These are phyloP conservation scores for Clarireedia hainanense DNA, from an alignment of 2,329 filamentous ascomycete genomes.

Conservation along the genomic window DNA sequence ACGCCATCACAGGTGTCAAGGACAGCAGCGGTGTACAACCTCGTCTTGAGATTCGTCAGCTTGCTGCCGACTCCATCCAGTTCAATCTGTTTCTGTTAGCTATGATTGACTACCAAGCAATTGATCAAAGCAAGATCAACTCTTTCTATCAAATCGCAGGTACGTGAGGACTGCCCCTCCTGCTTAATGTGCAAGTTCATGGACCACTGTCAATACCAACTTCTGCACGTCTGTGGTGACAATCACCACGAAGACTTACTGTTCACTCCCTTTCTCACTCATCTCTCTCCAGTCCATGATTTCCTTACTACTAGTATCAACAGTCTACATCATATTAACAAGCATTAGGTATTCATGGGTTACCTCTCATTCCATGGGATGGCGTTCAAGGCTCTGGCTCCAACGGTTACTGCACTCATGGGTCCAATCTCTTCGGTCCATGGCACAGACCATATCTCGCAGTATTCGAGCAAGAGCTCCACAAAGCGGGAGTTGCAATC, in stretches of 20 bases:
- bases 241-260: no score
- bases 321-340: background rate
- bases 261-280: no score
- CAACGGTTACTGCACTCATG: conserved; percentile 74
- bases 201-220: no score
- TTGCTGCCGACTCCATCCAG: conserved; percentile 50
- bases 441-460: conserved; percentile 79
- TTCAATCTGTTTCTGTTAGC: conserved; percentile 73
- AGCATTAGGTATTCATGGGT: conserved; percentile 3
- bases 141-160: conserved; percentile 76
- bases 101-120: conserved; percentile 58
- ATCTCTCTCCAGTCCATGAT: no score
- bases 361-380: conserved; percentile 29
- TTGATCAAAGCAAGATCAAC: conserved; percentile 52
- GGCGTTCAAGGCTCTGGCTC: conserved; percentile 41
- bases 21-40: conserved; percentile 20
- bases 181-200: no score
- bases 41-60: conserved; percentile 59
- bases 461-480: conserved; percentile 44
- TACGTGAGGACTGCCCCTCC: conserved; percentile 26
- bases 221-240: no score
- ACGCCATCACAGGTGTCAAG: conserved; percentile 4
- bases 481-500: conserved; percentile 32
- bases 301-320: background rate
- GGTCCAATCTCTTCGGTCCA: conserved; percentile 63